Conservation (phyloP, 1,284 basidiomycete species). For the Mycosarcoma maydis region DNA sequence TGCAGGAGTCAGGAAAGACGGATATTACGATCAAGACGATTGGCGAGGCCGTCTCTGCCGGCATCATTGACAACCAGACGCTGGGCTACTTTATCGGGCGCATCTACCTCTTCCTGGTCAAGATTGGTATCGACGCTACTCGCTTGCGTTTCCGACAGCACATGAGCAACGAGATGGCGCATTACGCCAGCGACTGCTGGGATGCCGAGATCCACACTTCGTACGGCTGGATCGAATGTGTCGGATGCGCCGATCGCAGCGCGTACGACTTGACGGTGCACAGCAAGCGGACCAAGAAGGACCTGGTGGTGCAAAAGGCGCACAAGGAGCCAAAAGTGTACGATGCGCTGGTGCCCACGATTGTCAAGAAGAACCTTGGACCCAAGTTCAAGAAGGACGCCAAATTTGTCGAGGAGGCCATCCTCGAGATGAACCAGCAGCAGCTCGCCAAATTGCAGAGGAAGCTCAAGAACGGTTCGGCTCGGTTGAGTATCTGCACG, state of each 20-base stretch:
- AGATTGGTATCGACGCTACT: conserved; percentile 88
- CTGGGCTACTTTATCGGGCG: conserved; percentile 96
- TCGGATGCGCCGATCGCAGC: conserved; percentile 97
- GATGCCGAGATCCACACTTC: conserved; percentile 96
- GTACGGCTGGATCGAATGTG: conserved; percentile 98
- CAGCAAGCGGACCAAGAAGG: conserved; percentile 70
- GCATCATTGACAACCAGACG: conserved; percentile 94
- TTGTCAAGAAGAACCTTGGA: conserved; percentile 89
- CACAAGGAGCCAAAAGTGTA: conserved; percentile 81
- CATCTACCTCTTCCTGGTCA: conserved; percentile 87
- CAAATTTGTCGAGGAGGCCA: conserved; percentile 76
- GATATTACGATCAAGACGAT: conserved; percentile 77
- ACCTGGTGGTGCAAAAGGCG: conserved; percentile 82
- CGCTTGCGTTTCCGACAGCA: conserved; percentile 94
- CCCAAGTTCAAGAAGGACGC: conserved; percentile 90
- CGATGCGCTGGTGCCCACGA: conserved; percentile 79
- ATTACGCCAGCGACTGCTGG: conserved; percentile 99
- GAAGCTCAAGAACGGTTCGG: conserved; percentile 77
- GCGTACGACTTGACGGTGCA: conserved; percentile 87
- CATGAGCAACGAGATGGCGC: conserved; percentile 98
- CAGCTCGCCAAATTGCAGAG: conserved; percentile 77
- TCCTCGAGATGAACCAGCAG: conserved; percentile 78
- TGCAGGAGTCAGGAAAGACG: conserved; percentile 81
- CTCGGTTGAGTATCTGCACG: conserved; percentile 59
- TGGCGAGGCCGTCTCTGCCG: conserved; percentile 84